A percentile compares a stretch with the other conserved stretches of the same genome.
Evolutionary conservation across 202 grass and related monocot genomes (phyloP).

Genomic region (Setaria viridis): DNA sequence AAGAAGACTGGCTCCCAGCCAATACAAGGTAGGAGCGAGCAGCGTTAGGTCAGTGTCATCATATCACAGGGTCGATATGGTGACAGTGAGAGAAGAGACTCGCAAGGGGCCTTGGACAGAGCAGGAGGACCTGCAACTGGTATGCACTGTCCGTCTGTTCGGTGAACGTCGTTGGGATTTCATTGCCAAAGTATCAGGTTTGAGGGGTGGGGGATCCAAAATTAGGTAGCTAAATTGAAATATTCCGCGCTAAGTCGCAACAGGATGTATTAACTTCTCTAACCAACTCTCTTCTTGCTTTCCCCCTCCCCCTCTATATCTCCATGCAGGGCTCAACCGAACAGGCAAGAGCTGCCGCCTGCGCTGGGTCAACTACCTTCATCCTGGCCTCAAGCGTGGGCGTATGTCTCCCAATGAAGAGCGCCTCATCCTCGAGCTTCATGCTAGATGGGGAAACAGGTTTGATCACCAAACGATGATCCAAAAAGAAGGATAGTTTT

Average conservation of each 20-base stretch:
- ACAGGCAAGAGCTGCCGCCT: slow-evolving; percentile 89
- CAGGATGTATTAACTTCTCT: slow-evolving; percentile 44
- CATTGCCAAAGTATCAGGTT: slow-evolving; percentile 98
- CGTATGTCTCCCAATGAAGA: slow-evolving; percentile 88
- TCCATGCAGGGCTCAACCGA: slow-evolving; percentile 74
- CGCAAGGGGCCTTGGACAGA: slow-evolving; percentile 87
- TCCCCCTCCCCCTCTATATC: slow-evolving; percentile 15
- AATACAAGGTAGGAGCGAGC: slow-evolving; percentile 61
- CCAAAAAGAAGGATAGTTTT: slow-evolving; percentile 7
- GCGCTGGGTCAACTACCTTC: slow-evolving; percentile 94
- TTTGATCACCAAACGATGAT: slow-evolving; percentile 42
- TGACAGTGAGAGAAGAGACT: slow-evolving; percentile 76
- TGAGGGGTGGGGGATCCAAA: slow-evolving; percentile 87
- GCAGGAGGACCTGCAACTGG: slow-evolving; percentile 94
- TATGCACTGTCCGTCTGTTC: slow-evolving; percentile 96
- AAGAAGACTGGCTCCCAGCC: slow-evolving; percentile 54
- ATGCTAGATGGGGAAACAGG: slow-evolving; percentile 91
- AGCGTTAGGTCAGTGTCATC: slow-evolving; percentile 44
- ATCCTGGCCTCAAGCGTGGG: slow-evolving; percentile 86
- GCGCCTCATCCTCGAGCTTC: slow-evolving; percentile 80
- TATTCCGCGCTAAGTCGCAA: slow-evolving; percentile 48
- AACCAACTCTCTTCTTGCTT: slow-evolving; percentile 50
- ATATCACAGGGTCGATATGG: slow-evolving; percentile 57
- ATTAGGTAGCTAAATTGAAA: slow-evolving; percentile 57
- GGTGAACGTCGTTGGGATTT: slow-evolving; percentile 99